These are phyloP conservation scores for Phytopythium oedochilum DNA, from an alignment of 352 stramenopile genomes.

Conservation along the genomic window DNA sequence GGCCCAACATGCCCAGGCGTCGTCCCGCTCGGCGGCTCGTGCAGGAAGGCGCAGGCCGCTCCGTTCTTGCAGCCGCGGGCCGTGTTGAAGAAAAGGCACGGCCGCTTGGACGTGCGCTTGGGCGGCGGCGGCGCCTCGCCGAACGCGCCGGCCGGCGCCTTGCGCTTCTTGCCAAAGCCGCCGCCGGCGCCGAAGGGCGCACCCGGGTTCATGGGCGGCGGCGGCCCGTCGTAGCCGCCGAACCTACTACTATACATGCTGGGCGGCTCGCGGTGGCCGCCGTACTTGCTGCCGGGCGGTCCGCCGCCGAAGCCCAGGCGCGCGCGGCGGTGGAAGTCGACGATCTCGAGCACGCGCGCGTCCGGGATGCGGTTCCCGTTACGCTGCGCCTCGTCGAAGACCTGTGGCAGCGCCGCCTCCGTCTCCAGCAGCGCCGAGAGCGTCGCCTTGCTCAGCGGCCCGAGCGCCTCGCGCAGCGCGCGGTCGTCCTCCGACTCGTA, in stretches of 20 bases:
- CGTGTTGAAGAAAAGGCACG: conserved; percentile 71
- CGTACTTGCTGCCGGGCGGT: conserved; percentile 32
- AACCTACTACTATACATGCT: conserved; percentile 32
- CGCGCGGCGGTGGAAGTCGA: conserved; percentile 55
- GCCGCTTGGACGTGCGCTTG: conserved; percentile 41
- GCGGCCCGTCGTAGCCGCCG: conserved; percentile 17
- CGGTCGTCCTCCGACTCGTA: conserved; percentile 50
- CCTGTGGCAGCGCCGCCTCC: conserved; percentile 66
- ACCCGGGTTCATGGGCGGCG: conserved; percentile 12
- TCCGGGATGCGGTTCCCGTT: conserved; percentile 75
- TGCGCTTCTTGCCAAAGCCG: conserved; percentile 23
- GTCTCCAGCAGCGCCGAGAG: conserved; percentile 69
- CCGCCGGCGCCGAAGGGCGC: conserved; percentile 7
- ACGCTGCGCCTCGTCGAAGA: conserved; percentile 78
- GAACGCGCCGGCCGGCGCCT: conserved; percentile 22
- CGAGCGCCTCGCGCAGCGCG: conserved; percentile 57
- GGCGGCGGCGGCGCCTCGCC: conserved; percentile 24
- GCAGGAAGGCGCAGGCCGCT: conserved; percentile 57
- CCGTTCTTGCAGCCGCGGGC: conserved; percentile 72
- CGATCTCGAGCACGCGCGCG: conserved; percentile 70
- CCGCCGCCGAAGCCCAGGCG: conserved; percentile 19
- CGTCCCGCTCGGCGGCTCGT: conserved; percentile 24
- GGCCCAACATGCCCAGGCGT: neutral
- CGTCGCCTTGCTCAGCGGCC: conserved; percentile 68
- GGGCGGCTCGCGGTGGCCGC: conserved; percentile 17